Evolutionary conservation across 257 asterid genomes (phyloP), one percentile per base, ranked within the genome.

Genomic region (Petrea volubilis): DNA sequence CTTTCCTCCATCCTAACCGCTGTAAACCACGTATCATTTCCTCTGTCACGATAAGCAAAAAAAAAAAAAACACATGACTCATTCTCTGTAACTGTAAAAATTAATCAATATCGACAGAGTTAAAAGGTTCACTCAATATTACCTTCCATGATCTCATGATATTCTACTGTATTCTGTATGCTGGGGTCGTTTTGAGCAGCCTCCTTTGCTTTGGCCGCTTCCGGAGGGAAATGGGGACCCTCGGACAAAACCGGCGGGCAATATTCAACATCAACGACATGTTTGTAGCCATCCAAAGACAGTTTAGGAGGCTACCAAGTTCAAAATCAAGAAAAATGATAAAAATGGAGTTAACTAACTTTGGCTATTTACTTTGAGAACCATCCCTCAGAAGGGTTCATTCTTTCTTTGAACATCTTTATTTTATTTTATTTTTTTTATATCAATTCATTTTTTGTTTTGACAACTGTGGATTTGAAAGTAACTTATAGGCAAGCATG

Each of bases 111-210:
- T 23, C 21, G 18, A 51, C 9, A 36, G 43, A 66, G 62, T 3
- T 15, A 11, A 63, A 66, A 31, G 63, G 64, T 70, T 69, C 47
- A 52, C n/a, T 40, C 44, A 27, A 43, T 2, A 17, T 17, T 74
- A 89, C 99, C 99, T 88, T 94, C 98, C 82, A 94, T 78, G 34
- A 88, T 85, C 69, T 91, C 97, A 71, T 92, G 99, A 74, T 91
- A 94, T 59, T 85, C 93, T 23, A 79, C 80, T 13, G 96, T 88
- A 44, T 79, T 90, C 67, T 68, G 74, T 24, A 57, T 10, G 75
- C 44, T 91, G 29, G 97, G 88, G 57, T 82, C 82, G 7, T 83
- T 94, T 81, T 94, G 97, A 68, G 95, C 99, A 49, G 95, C 98
- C 83, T 89, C 95, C 75, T 94, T 92, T 12, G 97, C 99, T 76